Evolutionary conservation across 139 green algal species (phyloP), one percentile per base, ranked within the genome.

Genomic region (Asterochloris erici): DNA sequence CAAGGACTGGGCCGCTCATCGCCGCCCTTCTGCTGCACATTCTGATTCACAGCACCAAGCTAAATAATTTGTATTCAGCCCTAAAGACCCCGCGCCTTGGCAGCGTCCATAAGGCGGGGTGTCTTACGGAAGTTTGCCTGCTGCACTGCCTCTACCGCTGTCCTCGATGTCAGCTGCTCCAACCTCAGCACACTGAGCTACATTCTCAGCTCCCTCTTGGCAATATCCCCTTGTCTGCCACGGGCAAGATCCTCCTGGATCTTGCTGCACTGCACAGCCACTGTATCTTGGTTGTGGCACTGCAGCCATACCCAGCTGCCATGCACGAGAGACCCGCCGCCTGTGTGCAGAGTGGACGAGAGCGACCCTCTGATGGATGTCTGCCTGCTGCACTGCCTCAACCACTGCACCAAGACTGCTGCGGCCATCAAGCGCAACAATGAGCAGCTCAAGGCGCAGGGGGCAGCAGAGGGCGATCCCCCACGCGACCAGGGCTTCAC

Each of bases 351-450:
- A 26, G 26, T n/a, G 16, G 79, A 77, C 23, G 85, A 68, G 6
- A n/a, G 80, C 23, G 90, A 94, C 78, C 74, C 86, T 0, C 14
- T 83, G 0, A 54, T 94, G 77, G 94, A 97, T 75, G 95, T 93
- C 0, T 85, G 89, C 64, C 88, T 98, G 79, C 90, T 98, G 63
- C 94, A 98, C 84, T 84, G 82, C 24, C 81, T 98, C 21, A 95
- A 95, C 82, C 96, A 99, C 88, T 81, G 95, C 21, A 78, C 88
- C 66, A 93, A 93, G 64, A 91, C 93, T 15, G 89, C 92, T 6
- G 95, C 97, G 77, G 74, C 78, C 38, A 94, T 99, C 77, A 95
- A 94, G 85, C 94, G 93, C 73, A 97, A 97, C 87, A 98, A 97
- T 81, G 90, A 96, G 11, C 88, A 64, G 85, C 74, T 85, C 29